Conservation (phyloP, 2,329 filamentous ascomycete species). For the Basipetospora chlamydospora region DNA sequence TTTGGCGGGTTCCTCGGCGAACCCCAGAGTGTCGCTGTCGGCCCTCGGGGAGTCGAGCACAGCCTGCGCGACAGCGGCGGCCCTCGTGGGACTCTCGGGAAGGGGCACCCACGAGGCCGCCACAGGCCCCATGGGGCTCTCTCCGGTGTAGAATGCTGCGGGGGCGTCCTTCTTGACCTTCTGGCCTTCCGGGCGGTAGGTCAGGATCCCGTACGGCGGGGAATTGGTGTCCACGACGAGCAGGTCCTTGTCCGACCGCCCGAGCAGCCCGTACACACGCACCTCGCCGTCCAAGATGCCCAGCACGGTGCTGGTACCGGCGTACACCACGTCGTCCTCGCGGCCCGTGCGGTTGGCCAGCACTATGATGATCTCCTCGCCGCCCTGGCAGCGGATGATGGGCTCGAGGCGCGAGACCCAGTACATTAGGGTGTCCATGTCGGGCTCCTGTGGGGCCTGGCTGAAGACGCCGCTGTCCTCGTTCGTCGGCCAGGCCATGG, state of each 20-base stretch:
- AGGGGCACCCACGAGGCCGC: no score
- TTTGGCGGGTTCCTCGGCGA: no score
- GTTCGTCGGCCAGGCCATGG: conserved; percentile 63
- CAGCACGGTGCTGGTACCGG: conserved; percentile 59
- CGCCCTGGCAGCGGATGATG: conserved; percentile 32
- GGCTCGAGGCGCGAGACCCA: conserved; percentile 63
- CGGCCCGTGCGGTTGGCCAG: conserved; percentile 56
- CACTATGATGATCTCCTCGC: conserved; percentile 51
- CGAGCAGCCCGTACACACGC: conserved; percentile 53
- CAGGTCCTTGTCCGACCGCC: conserved; percentile 54
- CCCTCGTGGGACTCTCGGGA: no score
- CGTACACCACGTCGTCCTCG: conserved; percentile 53
- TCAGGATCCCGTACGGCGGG: conserved; percentile 28
- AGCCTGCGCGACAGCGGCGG: no score
- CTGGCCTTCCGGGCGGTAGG: conserved; percentile 18
- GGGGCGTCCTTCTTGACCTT: no score
- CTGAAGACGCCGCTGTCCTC: conserved; percentile 31
- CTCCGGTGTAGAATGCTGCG: no score
- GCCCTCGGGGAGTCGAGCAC: no score
- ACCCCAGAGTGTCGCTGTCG: no score
- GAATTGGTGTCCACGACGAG: conserved; percentile 46
- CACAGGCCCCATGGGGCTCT: no score
- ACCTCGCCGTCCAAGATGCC: conserved; percentile 52
- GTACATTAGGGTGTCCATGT: conserved; percentile 60
- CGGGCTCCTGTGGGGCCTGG: conserved; percentile 40